Base-by-base conservation (phyloP, 2,329 filamentous ascomycete genomes). In the Fusarium mundagurra region DNA sequence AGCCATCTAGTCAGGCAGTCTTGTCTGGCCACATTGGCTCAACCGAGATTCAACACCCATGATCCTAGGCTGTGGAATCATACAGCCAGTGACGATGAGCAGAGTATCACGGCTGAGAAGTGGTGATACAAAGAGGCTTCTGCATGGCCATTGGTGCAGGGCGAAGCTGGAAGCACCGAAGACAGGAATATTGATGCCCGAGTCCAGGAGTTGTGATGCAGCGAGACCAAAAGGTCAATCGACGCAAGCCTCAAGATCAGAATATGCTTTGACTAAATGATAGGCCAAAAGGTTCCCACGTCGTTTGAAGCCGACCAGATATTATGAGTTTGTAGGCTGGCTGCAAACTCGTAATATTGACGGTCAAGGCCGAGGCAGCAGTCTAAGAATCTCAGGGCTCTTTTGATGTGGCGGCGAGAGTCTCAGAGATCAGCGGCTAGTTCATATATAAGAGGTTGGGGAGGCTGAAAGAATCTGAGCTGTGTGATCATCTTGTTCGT, bases 91-190 rank as follows among this genome's bases (percentile, higher is more conserved):
- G 57, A 67, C 39, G 63, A 60, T 54, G 69, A 66, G 60, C 47
- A 41, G 47, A 57, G 74, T 65, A 36, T 44, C 59, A 73, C 76
- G 53, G 44, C 58, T 60, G 64, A 54, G 54, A 59, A 57, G 58
- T 41, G 43, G 75, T 76, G 47, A 57, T 44, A 75, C 61, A 62
- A 60, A 68, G 70, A 71, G 53, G 60, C 43, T 43, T 47, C 67
- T 74, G 61, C 50, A 58, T 58, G 44, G 22, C 44, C 39, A 53
- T 44, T 69, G 62, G 45, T 33, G 33, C 24, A 48, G 20, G 36
- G 61, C 22, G 22, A 72, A 43, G 43, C 58, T 47, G 57, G 60
- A 61, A 51, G 44, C n/a, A 50, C 36, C 41, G 11, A 17, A 20
- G 41, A 74, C 43, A 54, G 41, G 20, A 50, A 50, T 53, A 55